Percentiles rank a stretch among this genome's conserved stretches.
Conservation (phyloP, 1,139 yeast species). For the Hansenula lynferdii region DNA sequence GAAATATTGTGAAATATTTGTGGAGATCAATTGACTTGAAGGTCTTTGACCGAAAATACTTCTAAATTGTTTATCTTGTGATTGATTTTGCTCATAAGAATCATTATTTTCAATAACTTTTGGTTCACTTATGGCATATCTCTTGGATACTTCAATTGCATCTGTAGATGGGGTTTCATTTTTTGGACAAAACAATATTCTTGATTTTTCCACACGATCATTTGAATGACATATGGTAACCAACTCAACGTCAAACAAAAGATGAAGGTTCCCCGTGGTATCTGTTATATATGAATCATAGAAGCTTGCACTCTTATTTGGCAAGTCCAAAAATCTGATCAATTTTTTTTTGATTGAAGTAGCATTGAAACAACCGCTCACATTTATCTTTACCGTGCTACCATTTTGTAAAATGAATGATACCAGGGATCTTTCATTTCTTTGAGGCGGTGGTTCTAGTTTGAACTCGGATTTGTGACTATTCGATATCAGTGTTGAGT, state of each 20-base stretch:
- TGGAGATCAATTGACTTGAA: slow-evolving; percentile 86
- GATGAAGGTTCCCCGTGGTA: slow-evolving; percentile 39
- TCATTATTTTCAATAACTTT: slow-evolving; percentile 5
- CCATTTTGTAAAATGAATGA: slow-evolving; percentile 73
- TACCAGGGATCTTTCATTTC: slow-evolving; percentile 25
- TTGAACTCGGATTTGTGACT: slow-evolving; percentile 16
- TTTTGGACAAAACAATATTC: slow-evolving; percentile 66
- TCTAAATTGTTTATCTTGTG: slow-evolving; percentile 30
- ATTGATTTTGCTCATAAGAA: not conserved
- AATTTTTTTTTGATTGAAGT: slow-evolving; percentile 72
- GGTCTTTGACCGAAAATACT: slow-evolving; percentile 87
- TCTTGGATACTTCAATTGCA: slow-evolving; percentile 63
- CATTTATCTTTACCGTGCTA: slow-evolving; percentile 63
- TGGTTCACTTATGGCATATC: slow-evolving; percentile 25
- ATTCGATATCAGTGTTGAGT: slow-evolving; percentile 11
- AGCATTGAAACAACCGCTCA: slow-evolving; percentile 79
- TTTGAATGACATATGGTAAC: slow-evolving; percentile 78
- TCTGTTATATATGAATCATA: slow-evolving; percentile 48
- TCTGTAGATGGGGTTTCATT: slow-evolving; percentile 60
- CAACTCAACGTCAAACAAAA: slow-evolving; percentile 72
- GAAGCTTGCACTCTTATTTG: slow-evolving; percentile 40
- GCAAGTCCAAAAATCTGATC: slow-evolving; percentile 50
- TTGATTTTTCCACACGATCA: slow-evolving; percentile 64
- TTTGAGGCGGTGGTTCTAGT: slow-evolving; percentile 21
- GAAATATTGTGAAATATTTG: slow-evolving; percentile 86